These are phyloP conservation scores for Carex arenaria DNA, from an alignment of 202 grass and related monocot genomes.

Conservation along the genomic window DNA sequence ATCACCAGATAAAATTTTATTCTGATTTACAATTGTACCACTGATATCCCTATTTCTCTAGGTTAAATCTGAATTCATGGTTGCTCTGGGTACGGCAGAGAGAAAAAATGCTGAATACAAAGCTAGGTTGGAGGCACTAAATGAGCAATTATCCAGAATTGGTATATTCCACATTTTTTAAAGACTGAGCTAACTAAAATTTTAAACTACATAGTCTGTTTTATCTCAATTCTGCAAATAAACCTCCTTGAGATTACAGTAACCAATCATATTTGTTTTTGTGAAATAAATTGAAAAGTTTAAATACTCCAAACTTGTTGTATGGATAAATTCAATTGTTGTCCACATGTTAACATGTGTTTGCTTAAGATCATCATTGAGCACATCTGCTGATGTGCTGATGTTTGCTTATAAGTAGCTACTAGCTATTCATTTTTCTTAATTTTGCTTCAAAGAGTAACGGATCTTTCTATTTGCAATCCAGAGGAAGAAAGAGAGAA, in stretches of 20 bases:
- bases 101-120: constrained; percentile 67
- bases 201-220: not conserved
- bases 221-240: not conserved
- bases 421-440: not conserved
- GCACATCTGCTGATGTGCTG: not conserved
- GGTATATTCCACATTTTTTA: constrained; percentile 36
- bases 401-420: not conserved
- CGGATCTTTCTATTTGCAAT: constrained; percentile 25
- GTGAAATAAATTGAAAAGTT: not conserved
- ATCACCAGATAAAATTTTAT: not conserved
- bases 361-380: not conserved
- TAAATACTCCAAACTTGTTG: not conserved
- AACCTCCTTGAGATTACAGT: not conserved
- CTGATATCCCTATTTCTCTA: constrained; percentile 17
- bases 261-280: not conserved
- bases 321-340: not conserved
- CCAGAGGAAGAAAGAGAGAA: constrained; percentile 68
- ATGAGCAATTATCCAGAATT: constrained; percentile 51
- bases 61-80: constrained; percentile 91
- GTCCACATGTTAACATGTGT: not conserved
- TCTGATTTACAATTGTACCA: not conserved
- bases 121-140: constrained; percentile 36
- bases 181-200: not conserved
- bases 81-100: constrained; percentile 61
- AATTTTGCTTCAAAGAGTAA: not conserved